These are phyloP conservation scores for Pestalotiopsis sp. DNA, from an alignment of 2,329 filamentous ascomycete genomes.

Conservation along the genomic window DNA sequence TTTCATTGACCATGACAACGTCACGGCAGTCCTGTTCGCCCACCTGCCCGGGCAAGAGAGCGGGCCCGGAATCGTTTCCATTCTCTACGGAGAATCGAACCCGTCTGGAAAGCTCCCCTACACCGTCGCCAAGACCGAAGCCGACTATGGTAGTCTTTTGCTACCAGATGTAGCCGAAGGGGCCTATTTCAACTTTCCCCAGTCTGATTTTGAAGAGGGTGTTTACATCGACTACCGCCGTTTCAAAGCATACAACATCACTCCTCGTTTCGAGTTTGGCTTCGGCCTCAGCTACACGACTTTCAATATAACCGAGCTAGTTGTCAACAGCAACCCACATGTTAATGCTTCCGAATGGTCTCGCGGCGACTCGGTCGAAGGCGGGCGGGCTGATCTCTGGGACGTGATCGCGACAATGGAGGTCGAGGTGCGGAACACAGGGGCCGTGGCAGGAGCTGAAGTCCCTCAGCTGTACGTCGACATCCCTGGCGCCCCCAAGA, in stretches of 20 bases:
- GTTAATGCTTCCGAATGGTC: not conserved
- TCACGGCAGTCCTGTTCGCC: conserved; percentile 78
- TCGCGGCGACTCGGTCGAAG: conserved; percentile 37
- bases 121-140: conserved; percentile 30
- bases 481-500: conserved; percentile 35
- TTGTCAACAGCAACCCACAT: not conserved
- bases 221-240: conserved; percentile 89
- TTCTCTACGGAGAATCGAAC: conserved; percentile 58
- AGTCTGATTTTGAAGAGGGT: conserved; percentile 80
- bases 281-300: conserved; percentile 79
- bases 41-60: conserved; percentile 84
- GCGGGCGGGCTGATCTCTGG: conserved; percentile 50
- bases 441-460: conserved; percentile 62
- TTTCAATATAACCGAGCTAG: conserved; percentile 56
- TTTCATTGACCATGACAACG: conserved; percentile 74
- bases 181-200: conserved; percentile 57
- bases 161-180: too few relatives aligned
- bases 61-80: conserved; percentile 72
- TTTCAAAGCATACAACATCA: conserved; percentile 74
- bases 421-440: conserved; percentile 67
- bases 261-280: conserved; percentile 81
- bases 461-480: conserved; percentile 64
- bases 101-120: conserved; percentile 31
- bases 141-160: conserved; percentile 59
- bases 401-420: conserved; percentile 51